A percentile compares a stretch with the other conserved stretches of the same genome.
Conservation (phyloP, 2,329 filamentous ascomycete genomes). For the Fusarium albidum region DNA sequence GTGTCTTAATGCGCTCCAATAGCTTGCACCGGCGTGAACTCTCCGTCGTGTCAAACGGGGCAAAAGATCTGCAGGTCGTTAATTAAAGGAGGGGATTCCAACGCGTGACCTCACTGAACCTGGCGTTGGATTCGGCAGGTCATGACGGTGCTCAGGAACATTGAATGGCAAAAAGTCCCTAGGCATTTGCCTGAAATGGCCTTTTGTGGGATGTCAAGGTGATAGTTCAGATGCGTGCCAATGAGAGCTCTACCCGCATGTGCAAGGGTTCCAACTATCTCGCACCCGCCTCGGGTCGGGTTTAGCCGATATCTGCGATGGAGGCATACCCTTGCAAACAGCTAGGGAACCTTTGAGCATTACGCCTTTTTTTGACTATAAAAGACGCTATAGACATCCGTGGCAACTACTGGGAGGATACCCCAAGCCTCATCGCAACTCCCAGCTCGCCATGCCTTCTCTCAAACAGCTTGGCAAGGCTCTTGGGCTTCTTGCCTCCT, state of each 20-base stretch:
- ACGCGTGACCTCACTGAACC: constrained; percentile 3
- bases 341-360: background rate
- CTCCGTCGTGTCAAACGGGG: too few species aligned
- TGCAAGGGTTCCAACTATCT: background rate
- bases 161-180: background rate
- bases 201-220: background rate
- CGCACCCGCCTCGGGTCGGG: background rate
- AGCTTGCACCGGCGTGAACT: too few species aligned
- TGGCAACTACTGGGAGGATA: background rate
- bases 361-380: constrained; percentile 2
- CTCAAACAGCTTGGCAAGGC: background rate
- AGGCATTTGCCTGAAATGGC: constrained; percentile 4
- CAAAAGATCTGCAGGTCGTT: constrained; percentile 10
- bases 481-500: background rate
- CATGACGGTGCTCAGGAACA: background rate
- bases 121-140: constrained; percentile 6
- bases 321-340: background rate
- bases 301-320: background rate
- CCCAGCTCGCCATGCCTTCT: background rate
- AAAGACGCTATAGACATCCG: background rate
- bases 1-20: constrained; percentile 11
- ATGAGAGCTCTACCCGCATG: background rate
- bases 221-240: constrained; percentile 12
- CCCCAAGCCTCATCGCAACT: background rate
- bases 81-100: constrained; percentile 9